phyloP scores from a whole-genome alignment of 345 rosid genomes.

The Boechera stricta region DNA sequence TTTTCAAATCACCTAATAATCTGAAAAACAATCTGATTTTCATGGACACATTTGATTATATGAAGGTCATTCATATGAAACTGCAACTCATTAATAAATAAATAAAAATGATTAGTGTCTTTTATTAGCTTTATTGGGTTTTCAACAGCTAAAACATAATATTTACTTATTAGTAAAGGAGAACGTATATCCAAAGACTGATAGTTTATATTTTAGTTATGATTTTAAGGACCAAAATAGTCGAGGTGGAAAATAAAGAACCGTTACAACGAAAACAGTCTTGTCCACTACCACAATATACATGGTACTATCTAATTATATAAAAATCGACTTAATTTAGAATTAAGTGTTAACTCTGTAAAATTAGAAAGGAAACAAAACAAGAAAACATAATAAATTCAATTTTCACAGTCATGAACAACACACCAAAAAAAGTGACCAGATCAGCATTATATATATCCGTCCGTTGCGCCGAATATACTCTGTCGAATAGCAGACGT shows the following conservation, averaged over 20 bases:
- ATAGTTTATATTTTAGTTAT: neutral
- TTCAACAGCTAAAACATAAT: constrained; percentile 28
- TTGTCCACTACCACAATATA: neutral
- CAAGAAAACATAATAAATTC: neutral
- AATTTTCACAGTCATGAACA: neutral
- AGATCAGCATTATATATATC: neutral
- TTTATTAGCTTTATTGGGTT: constrained; percentile 12
- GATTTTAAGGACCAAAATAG: neutral
- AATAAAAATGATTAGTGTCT: neutral
- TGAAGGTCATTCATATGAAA: neutral
- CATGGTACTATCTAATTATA: constrained; percentile 28
- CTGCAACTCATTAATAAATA: neutral
- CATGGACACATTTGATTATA: neutral
- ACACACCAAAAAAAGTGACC: neutral
- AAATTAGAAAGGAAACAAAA: constrained; percentile 22
- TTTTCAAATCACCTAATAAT: neutral
- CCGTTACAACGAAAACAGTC: constrained; percentile 32
- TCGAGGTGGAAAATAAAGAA: neutral
- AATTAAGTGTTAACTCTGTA: neutral
- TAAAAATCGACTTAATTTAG: neutral
- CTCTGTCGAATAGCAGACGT: constrained; percentile 41
- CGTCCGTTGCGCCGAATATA: constrained; percentile 45
- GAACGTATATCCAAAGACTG: neutral
- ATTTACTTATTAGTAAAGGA: constrained; percentile 5
- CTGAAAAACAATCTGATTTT: neutral